Evolutionary conservation across 768 basidiomycete species (phyloP), one percentile per base, ranked within the genome.

Genomic region (Floccularia luteovirens): DNA sequence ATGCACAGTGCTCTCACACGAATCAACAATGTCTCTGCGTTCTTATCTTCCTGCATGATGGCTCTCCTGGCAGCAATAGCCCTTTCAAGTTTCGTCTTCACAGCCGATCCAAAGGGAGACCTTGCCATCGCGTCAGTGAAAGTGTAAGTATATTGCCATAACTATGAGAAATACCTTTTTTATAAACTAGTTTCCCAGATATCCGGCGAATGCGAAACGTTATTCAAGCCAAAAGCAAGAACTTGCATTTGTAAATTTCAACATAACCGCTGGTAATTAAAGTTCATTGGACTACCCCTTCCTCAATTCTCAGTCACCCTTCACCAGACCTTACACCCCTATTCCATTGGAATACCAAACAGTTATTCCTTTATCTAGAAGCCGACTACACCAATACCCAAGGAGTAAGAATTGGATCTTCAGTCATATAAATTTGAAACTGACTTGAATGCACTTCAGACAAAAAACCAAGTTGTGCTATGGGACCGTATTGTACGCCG

Each of bases 321-420:
- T 39, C 24, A 17, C 34, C 47, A 91, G 91, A 94, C 61, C 67
- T 94, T 3, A 66, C 75, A 6, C 77, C 91, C 10, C 68, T 94
- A 22, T 94, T 92, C 63, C 67, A 92, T 61, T 94, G 90, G 90
- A 94, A 94, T 60, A 93, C 91, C n/a, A 94, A 94, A 60, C 91
- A 94, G 55, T 54, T 94, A 8, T 93, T 94, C 57, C 58, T 93
- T 10, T 91, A 88, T 53, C 72, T 94, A 24, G 76, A 81, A 50
- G 91, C 87, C 0, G 89, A 93, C 57, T 93, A 91, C 55, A 70
- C 69, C 24, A 85, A 80, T 40, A 58, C 69, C 0, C 63, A 82
- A 57, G 79, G 87, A 34, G 90, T 90, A 55, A 63, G 86, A 27
- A 14, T 30, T 14, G 27, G 8, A 30, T 30, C 27, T 10, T 30